Evolutionary conservation across 495 filamentous ascomycete genomes (phyloP).

Genomic region (Penicillium pulvis): DNA sequence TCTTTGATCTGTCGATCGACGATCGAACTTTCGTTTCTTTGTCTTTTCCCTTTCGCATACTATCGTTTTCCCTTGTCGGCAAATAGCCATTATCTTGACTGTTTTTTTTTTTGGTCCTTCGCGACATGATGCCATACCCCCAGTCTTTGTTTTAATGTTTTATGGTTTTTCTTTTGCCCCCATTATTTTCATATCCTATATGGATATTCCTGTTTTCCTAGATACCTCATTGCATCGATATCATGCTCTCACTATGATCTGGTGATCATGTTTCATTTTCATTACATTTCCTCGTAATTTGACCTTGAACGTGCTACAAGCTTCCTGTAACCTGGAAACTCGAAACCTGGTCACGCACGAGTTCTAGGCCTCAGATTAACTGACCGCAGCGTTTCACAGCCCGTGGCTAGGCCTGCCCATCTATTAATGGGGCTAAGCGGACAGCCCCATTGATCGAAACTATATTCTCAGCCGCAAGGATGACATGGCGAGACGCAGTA

Average conservation of each 20-base stretch:
- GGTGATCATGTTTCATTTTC: neutral
- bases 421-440: neutral
- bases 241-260: neutral
- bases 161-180: conserved; percentile 7
- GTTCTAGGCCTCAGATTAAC: neutral
- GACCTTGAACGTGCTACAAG: neutral
- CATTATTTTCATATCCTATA: neutral
- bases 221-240: conserved; percentile 23
- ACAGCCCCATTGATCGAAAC: conserved; percentile 7
- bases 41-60: conserved; percentile 9
- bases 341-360: neutral
- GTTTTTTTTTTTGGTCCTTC: conserved; percentile 5
- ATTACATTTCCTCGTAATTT: neutral
- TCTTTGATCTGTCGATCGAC: conserved; percentile 24
- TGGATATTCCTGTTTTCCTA: conserved; percentile 9
- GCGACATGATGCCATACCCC: conserved; percentile 29
- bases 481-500: conserved; percentile 5
- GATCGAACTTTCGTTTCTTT: conserved; percentile 25
- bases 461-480: conserved; percentile 22
- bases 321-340: neutral
- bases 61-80: neutral
- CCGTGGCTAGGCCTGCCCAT: conserved; percentile 14
- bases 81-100: neutral
- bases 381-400: neutral
- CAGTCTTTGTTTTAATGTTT: conserved; percentile 12